phyloP scores from a whole-genome alignment of 2,329 filamentous ascomycete genomes.

The Fusarium redolens region DNA sequence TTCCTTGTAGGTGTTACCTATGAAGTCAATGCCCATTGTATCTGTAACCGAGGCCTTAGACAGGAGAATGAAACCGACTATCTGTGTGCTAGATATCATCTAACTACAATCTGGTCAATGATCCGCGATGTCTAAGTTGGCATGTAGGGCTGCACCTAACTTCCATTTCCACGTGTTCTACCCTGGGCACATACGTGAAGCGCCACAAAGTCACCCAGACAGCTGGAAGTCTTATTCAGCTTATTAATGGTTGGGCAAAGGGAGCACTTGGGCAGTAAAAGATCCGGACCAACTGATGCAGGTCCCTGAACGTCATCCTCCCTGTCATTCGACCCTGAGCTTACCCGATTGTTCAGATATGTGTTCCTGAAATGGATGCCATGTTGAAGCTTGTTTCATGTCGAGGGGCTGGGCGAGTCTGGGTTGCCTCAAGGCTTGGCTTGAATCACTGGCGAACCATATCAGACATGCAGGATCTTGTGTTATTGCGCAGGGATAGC shows the following conservation, averaged over 20 bases:
- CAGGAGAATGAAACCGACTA: slow-evolving; percentile 24
- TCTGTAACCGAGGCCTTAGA: slow-evolving; percentile 13
- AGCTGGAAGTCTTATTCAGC: not conserved
- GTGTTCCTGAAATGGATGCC: not conserved
- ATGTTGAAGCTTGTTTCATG: slow-evolving; percentile 13
- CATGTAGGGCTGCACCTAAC: slow-evolving; percentile 23
- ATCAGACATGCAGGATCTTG: slow-evolving; percentile 9
- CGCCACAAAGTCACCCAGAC: not conserved
- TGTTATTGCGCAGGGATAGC: not conserved
- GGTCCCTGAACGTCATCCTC: slow-evolving; percentile 1
- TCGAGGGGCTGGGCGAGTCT: not conserved
- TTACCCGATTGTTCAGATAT: not conserved
- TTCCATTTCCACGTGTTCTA: slow-evolving; percentile 15
- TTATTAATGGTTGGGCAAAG: not conserved
- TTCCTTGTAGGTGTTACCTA: not conserved
- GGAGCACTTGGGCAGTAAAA: not conserved
- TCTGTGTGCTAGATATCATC: slow-evolving; percentile 1
- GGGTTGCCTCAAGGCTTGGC: slow-evolving; percentile 14
- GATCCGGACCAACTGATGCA: not conserved
- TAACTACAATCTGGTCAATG: slow-evolving; percentile 24
- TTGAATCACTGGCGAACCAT: slow-evolving; percentile 5
- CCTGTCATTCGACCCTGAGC: not conserved
- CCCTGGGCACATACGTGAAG: not conserved
- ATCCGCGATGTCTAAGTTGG: slow-evolving; percentile 9
- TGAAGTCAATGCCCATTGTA: not conserved